Percentiles rank a stretch among this genome's conserved stretches.
These are phyloP conservation scores for Solanum hybrid DNA, from an alignment of 305 asterid genomes.

Conservation along the genomic window DNA sequence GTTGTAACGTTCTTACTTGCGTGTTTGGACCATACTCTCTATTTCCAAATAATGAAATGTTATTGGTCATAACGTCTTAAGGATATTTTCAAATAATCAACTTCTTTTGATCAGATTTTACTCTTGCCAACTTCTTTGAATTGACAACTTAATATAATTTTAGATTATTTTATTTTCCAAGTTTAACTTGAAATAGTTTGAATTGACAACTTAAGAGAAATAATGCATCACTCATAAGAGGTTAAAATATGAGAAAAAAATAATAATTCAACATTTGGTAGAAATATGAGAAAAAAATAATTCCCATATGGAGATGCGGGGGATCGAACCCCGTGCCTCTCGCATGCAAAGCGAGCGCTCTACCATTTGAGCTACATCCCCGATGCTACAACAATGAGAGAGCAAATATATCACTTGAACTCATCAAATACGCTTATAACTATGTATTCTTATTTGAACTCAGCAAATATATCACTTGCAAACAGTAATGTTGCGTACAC, in stretches of 20 bases:
- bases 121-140: not conserved
- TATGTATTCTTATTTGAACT: not conserved
- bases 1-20: not conserved
- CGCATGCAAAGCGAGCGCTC: slow-evolving; percentile 99
- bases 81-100: not conserved
- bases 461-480: too few relatives aligned
- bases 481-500: not conserved
- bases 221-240: not conserved
- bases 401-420: too few relatives aligned
- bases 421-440: not conserved
- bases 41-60: not conserved
- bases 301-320: slow-evolving; percentile 66
- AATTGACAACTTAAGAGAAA: not conserved
- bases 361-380: slow-evolving; percentile 99
- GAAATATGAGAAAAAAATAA: not conserved
- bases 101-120: not conserved
- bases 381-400: not conserved
- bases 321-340: slow-evolving; percentile 98
- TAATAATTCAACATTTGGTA: not conserved
- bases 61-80: not conserved
- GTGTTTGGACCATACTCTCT: not conserved
- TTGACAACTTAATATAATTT: not conserved
- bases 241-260: not conserved
- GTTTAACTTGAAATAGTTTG: not conserved
- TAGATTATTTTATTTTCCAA: not conserved